A percentile compares a stretch with the other conserved stretches of the same genome.
phyloP scores from a whole-genome alignment of 768 basidiomycete species.

The Candolleomyces aberdarensis region DNA sequence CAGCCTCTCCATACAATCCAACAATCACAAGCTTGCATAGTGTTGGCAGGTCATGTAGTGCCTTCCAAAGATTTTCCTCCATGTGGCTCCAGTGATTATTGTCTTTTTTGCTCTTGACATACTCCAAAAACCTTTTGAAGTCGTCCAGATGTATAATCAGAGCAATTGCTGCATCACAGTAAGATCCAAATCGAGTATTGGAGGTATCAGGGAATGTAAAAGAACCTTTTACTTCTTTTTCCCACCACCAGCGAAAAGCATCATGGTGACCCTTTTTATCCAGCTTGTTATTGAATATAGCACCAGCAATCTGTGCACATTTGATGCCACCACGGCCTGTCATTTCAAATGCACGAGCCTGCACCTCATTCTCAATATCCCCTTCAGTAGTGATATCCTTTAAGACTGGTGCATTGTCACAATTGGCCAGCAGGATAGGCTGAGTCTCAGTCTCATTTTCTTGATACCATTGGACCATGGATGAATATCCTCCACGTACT shows the following conservation, averaged over 20 bases:
- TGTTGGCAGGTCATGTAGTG: constrained; percentile 18
- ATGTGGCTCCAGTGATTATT: constrained; percentile 16
- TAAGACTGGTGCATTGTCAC: not conserved
- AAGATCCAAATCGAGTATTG: constrained; percentile 21
- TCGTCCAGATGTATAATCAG: constrained; percentile 19
- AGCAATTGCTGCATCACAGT: constrained; percentile 20
- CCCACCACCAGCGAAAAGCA: constrained; percentile 14
- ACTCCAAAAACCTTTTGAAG: constrained; percentile 16
- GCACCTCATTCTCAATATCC: not conserved
- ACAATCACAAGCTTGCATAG: constrained; percentile 17
- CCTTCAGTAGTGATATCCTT: not conserved
- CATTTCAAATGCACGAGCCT: not conserved
- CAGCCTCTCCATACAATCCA: not conserved
- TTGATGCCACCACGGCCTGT: constrained; percentile 11
- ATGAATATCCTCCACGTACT: constrained; percentile 21
- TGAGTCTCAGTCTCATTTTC: constrained; percentile 7
- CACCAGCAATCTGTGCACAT: constrained; percentile 18
- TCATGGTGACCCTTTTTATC: constrained; percentile 36
- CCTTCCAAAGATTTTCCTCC: constrained; percentile 23
- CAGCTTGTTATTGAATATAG: constrained; percentile 29
- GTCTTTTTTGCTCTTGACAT: constrained; percentile 19
- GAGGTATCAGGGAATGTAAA: constrained; percentile 24
- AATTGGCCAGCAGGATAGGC: not conserved
- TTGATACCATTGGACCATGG: constrained; percentile 17
- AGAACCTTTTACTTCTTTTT: constrained; percentile 4